Conservation (phyloP, 371 early-diverging fungal species). For the Vairimorpha ceranae region DNA sequence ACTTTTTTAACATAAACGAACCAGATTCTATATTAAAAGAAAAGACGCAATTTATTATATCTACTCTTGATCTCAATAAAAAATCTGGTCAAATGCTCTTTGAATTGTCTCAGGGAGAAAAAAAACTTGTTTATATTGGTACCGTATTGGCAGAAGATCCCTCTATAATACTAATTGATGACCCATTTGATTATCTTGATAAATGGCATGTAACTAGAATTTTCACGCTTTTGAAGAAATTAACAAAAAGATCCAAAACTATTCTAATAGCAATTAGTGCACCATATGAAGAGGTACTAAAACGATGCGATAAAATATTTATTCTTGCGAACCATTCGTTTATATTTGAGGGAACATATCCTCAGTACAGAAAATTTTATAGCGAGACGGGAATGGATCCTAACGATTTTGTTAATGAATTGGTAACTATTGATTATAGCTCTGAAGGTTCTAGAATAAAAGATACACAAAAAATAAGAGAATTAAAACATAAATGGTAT, state of each 20-base stretch:
- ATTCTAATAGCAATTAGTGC: conserved; percentile 83
- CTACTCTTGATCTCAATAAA: conserved; percentile 55
- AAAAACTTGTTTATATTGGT: conserved; percentile 57
- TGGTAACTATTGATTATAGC: not conserved
- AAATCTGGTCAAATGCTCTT: conserved; percentile 51
- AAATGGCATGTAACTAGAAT: conserved; percentile 78
- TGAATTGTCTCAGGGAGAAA: conserved; percentile 60
- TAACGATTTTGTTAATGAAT: not conserved
- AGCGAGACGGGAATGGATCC: conserved; percentile 64
- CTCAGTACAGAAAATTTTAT: conserved; percentile 64
- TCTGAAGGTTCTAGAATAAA: conserved; percentile 38
- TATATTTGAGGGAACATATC: conserved; percentile 49
- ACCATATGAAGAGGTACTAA: conserved; percentile 76
- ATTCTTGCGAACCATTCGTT: conserved; percentile 67
- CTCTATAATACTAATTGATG: conserved; percentile 67
- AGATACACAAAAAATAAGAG: conserved; percentile 48
- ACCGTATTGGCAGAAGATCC: conserved; percentile 52
- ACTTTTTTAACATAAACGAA: conserved; percentile 64
- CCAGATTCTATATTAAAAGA: conserved; percentile 30
- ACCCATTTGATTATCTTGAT: conserved; percentile 76
- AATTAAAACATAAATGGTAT: conserved; percentile 53
- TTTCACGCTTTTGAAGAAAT: conserved; percentile 70
- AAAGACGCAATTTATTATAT: conserved; percentile 7
- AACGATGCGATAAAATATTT: conserved; percentile 75
- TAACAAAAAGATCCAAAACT: conserved; percentile 71